A percentile compares a stretch with the other conserved stretches of the same genome.
Evolutionary conservation across 176 grass and related monocot species (phyloP).

Genomic region (Carex parvula): DNA sequence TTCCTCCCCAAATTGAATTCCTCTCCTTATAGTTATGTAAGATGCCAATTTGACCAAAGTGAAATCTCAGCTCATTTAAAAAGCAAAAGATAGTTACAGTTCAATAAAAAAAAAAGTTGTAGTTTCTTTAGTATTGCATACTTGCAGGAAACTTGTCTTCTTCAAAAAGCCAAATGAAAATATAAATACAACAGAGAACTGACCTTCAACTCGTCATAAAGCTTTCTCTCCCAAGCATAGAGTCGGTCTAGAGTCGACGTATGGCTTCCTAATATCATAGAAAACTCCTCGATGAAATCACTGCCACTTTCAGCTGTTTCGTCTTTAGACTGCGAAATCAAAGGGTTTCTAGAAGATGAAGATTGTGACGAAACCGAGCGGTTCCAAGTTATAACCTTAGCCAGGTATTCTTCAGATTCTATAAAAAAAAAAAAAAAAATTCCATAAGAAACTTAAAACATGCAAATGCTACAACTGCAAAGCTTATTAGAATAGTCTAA

Average conservation of each 20-base stretch:
- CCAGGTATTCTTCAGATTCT: constrained; percentile 36
- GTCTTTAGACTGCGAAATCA: constrained; percentile 31
- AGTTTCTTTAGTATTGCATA: neutral
- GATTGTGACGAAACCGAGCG: constrained; percentile 46
- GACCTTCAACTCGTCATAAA: constrained; percentile 67
- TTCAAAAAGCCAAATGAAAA: neutral
- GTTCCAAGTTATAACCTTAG: constrained; percentile 57
- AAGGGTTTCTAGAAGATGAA: constrained; percentile 44
- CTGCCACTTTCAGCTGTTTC: constrained; percentile 38
- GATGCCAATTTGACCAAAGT: neutral
- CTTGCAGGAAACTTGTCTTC: neutral
- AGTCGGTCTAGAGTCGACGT: constrained; percentile 63
- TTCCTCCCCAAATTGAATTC: neutral
- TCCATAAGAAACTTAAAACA: constrained; percentile 23
- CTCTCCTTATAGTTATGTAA: neutral
- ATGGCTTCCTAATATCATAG: constrained; percentile 75
- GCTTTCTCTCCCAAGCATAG: constrained; percentile 70
- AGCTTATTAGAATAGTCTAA: too few relatives aligned
- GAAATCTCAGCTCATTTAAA: neutral
- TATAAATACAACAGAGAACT: neutral
- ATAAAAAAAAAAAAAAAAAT: constrained; percentile 28
- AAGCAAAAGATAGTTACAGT: neutral
- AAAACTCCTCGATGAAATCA: constrained; percentile 53
- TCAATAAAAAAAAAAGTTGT: neutral
- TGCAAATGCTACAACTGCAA: too few relatives aligned